Percentiles rank a stretch among this genome's conserved stretches.
phyloP scores from a whole-genome alignment of 1,284 basidiomycete species.

The Ceratobasidium sp. region DNA sequence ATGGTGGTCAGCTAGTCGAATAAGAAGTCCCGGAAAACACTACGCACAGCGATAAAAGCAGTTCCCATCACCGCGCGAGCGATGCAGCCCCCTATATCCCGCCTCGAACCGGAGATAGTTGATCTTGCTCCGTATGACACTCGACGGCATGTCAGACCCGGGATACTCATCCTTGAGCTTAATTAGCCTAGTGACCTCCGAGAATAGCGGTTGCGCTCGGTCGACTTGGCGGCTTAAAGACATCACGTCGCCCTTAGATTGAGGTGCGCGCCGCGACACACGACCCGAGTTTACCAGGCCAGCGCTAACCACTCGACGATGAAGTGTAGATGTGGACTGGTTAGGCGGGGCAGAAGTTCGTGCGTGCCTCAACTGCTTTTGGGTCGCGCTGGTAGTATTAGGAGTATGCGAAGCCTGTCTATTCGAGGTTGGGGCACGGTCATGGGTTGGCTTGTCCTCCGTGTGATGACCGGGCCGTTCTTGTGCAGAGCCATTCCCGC shows the following conservation, averaged over 20 bases:
- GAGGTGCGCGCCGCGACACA: background rate
- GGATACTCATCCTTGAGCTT: constrained; percentile 20
- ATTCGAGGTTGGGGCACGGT: too few relatives aligned
- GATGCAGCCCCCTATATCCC: constrained; percentile 18
- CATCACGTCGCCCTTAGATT: background rate
- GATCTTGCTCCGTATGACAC: constrained; percentile 16
- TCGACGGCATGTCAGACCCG: background rate
- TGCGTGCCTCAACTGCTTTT: too few relatives aligned
- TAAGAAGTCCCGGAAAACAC: background rate
- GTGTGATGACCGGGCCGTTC: too few relatives aligned
- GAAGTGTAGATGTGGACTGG: too few relatives aligned
- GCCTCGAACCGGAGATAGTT: constrained; percentile 22
- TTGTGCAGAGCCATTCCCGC: background rate
- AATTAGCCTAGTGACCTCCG: background rate
- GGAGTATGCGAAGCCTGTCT: too few relatives aligned
- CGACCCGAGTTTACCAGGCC: background rate
- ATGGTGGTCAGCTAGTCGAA: background rate
- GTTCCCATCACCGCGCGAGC: constrained; percentile 19
- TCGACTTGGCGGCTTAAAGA: background rate
- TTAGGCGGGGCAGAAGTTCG: too few relatives aligned
- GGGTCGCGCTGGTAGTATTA: too few relatives aligned
- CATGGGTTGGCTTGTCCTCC: too few relatives aligned
- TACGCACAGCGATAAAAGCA: constrained; percentile 29
- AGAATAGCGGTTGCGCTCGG: background rate
- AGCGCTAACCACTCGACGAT: background rate